phyloP scores from a whole-genome alignment of 1,284 basidiomycete species.

The Ustilago sp. region DNA sequence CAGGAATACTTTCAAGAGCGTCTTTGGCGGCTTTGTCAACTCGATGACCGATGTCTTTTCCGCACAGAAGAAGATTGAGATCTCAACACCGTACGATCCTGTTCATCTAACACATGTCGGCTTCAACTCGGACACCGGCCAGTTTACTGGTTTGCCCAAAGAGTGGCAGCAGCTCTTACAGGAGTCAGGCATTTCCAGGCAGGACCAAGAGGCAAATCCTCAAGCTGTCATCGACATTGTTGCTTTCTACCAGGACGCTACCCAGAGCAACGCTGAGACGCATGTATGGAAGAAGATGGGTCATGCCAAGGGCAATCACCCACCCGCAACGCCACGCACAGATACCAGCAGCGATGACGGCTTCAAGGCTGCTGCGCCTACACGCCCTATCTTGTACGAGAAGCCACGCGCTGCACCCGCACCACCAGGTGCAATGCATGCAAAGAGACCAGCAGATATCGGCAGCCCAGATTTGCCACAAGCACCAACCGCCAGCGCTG shows the following conservation, averaged over 20 bases:
- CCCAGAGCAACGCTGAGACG: slow-evolving; percentile 64
- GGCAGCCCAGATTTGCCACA: slow-evolving; percentile 35
- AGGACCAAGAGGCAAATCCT: slow-evolving; percentile 97
- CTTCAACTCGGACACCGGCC: slow-evolving; percentile 97
- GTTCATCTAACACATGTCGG: slow-evolving; percentile 99
- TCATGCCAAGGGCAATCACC: slow-evolving; percentile 49
- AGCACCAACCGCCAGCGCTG: slow-evolving; percentile 24
- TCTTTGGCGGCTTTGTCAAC: slow-evolving; percentile 70
- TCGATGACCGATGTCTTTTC: slow-evolving; percentile 78
- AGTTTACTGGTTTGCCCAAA: slow-evolving; percentile 89
- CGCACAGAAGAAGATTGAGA: slow-evolving; percentile 85
- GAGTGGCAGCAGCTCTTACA: slow-evolving; percentile 99
- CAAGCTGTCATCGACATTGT: slow-evolving; percentile 99
- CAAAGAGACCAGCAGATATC: slow-evolving; percentile 14
- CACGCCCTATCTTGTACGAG: slow-evolving; percentile 43
- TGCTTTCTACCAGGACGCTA: slow-evolving; percentile 90
- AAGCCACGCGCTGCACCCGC: slow-evolving; percentile 55
- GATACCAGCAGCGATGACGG: slow-evolving; percentile 45
- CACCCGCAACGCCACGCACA: slow-evolving; percentile 37
- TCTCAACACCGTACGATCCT: slow-evolving; percentile 97
- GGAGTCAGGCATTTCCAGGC: slow-evolving; percentile 92
- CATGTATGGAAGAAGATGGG: slow-evolving; percentile 70
- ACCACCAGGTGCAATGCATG: slow-evolving; percentile 39
- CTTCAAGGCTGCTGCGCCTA: slow-evolving; percentile 14
- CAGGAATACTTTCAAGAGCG: slow-evolving; percentile 67